Conservation (phyloP, 371 early-diverging fungal species). For the Mucor mucedo region DNA sequence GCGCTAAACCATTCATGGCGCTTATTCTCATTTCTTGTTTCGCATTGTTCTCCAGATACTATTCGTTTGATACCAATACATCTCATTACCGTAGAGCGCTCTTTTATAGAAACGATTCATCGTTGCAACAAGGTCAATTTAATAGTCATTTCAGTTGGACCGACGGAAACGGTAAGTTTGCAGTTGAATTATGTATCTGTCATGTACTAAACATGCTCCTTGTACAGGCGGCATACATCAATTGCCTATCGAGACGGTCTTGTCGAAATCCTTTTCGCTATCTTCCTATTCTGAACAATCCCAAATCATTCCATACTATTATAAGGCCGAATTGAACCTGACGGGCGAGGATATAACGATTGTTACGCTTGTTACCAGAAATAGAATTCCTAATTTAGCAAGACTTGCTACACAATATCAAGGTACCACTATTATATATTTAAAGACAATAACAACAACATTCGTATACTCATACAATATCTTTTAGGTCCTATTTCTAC, state of each 20-base stretch:
- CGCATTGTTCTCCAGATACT: conserved; percentile 18
- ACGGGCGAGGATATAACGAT: conserved; percentile 61
- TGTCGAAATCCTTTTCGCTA: conserved; percentile 35
- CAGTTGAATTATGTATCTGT: background rate
- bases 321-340: conserved; percentile 43
- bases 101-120: conserved; percentile 20
- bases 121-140: conserved; percentile 11
- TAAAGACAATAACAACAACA: conserved; percentile 8
- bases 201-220: background rate
- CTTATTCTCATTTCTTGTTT: conserved; percentile 16
- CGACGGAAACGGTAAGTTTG: conserved; percentile 27
- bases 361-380: conserved; percentile 60
- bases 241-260: conserved; percentile 29
- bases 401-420: conserved; percentile 58
- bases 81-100: conserved; percentile 27
- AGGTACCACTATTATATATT: conserved; percentile 32
- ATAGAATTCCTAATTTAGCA: conserved; percentile 50
- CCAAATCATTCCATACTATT: conserved; percentile 63
- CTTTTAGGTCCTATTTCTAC: conserved; percentile 63
- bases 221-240: conserved; percentile 24
- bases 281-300: conserved; percentile 49
- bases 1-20: conserved; percentile 20
- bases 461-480: background rate
- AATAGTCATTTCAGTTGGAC: conserved; percentile 30
- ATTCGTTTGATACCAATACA: conserved; percentile 6